phyloP scores from a whole-genome alignment of 148 eudicot genomes.

The Rhododendron molle region DNA sequence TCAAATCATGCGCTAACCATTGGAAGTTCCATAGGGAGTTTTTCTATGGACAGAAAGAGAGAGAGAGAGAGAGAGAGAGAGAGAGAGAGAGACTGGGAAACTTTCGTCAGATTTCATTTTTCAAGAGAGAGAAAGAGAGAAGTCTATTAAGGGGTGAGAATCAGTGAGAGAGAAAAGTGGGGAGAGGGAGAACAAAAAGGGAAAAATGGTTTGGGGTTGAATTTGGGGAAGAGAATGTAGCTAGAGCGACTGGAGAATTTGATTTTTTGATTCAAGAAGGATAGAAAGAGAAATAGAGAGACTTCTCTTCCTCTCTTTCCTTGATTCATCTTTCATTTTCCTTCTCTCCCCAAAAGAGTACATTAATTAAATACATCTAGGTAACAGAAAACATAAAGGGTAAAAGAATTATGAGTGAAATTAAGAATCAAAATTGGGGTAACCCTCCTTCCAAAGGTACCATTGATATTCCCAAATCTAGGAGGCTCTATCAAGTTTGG shows the following conservation, averaged over 20 bases:
- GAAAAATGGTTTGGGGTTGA: neutral
- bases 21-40: neutral
- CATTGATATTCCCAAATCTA: constrained; percentile 23
- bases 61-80: constrained; percentile 11
- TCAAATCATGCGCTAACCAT: neutral
- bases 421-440: constrained; percentile 22
- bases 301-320: constrained; percentile 20
- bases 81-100: neutral
- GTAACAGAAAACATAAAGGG: neutral
- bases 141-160: neutral
- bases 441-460: constrained; percentile 22
- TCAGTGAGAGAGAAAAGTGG: neutral
- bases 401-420: constrained; percentile 4
- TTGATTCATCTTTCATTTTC: constrained; percentile 7
- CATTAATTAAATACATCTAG: neutral
- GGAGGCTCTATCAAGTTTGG: constrained; percentile 80
- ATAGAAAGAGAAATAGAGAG: neutral
- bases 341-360: neutral
- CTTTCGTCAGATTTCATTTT: neutral
- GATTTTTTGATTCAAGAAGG: constrained; percentile 18
- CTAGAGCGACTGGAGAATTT: constrained; percentile 33
- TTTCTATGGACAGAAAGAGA: neutral
- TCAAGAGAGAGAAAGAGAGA: constrained; percentile 8
- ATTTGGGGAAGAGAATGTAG: constrained; percentile 9
- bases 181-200: neutral